Percentiles rank a stretch among this genome's conserved stretches.
Conservation (phyloP, 2,329 filamentous ascomycete genomes). For the Colletotrichum sp. region DNA sequence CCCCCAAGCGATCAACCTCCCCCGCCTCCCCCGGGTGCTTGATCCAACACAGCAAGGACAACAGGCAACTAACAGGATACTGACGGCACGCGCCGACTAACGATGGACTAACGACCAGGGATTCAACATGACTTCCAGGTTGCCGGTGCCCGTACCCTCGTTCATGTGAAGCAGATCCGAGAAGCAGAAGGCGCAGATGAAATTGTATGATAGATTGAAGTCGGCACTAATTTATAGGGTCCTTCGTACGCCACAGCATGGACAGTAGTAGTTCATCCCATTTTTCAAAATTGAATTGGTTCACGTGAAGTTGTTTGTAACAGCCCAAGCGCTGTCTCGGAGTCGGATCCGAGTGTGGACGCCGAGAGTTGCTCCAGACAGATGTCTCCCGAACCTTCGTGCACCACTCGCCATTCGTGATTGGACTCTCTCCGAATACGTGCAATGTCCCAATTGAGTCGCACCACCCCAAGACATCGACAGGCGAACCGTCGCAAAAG, state of each 20-base stretch:
- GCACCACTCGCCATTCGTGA: not conserved
- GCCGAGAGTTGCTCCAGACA: not conserved
- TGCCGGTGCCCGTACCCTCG: not conserved
- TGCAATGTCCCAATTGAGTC: not conserved
- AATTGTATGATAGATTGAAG: slow-evolving; percentile 12
- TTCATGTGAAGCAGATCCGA: not conserved
- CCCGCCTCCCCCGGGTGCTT: slow-evolving; percentile 63
- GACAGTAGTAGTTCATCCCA: not conserved
- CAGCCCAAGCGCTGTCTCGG: not conserved
- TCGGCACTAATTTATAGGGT: slow-evolving; percentile 16
- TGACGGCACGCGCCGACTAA: not conserved
- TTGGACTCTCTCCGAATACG: not conserved
- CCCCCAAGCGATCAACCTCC: slow-evolving; percentile 64
- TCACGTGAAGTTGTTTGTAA: not conserved
- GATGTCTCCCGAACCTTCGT: not conserved
- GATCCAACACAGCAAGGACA: slow-evolving; percentile 20
- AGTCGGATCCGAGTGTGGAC: not conserved
- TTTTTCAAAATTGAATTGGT: not conserved
- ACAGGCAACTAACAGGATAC: slow-evolving; percentile 2
- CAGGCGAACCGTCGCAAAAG: not conserved
- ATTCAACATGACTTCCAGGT: not conserved
- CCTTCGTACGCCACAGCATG: not conserved
- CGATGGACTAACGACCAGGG: slow-evolving; percentile 16
- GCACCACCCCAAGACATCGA: not conserved
- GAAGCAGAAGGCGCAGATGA: not conserved